phyloP scores from a whole-genome alignment of 2,329 filamentous ascomycete genomes.

The Aureobasidium vineae region DNA sequence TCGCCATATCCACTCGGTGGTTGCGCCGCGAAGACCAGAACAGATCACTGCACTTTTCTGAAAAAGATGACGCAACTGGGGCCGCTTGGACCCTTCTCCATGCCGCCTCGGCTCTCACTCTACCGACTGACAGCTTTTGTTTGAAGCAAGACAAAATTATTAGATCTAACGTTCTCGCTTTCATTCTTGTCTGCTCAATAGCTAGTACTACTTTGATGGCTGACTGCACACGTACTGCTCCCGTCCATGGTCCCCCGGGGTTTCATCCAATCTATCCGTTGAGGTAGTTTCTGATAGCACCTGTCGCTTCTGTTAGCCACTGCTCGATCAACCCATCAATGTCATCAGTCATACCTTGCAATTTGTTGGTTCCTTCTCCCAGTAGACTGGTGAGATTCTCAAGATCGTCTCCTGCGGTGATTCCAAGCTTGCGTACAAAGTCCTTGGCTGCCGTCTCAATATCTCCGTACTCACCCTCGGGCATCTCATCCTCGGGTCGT shows the following conservation, averaged over 20 bases:
- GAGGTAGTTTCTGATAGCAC: constrained; percentile 40
- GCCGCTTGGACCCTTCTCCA: constrained; percentile 9
- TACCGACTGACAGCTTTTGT: neutral
- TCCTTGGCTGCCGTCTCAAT: constrained; percentile 93
- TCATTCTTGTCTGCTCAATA: neutral
- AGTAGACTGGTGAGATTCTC: constrained; percentile 82
- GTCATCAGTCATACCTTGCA: constrained; percentile 60
- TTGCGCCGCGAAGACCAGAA: constrained; percentile 4
- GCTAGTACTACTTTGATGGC: neutral
- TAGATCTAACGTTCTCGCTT: neutral
- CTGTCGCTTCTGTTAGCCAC: neutral
- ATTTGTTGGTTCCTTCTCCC: constrained; percentile 77
- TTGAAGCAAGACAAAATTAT: neutral
- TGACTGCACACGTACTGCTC: neutral
- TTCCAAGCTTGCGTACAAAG: constrained; percentile 90
- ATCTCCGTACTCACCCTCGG: constrained; percentile 70
- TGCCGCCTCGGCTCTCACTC: constrained; percentile 7
- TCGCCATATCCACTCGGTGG: neutral
- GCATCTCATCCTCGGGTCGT: constrained; percentile 72
- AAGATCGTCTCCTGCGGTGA: constrained; percentile 92
- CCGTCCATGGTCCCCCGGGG: neutral
- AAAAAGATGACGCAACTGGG: constrained; percentile 4
- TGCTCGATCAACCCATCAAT: too few species aligned
- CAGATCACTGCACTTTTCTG: constrained; percentile 8
- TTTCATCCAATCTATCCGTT: constrained; percentile 32